Base-by-base conservation (phyloP, 1,284 basidiomycete genomes). In the Apiotrichum porosum region DNA sequence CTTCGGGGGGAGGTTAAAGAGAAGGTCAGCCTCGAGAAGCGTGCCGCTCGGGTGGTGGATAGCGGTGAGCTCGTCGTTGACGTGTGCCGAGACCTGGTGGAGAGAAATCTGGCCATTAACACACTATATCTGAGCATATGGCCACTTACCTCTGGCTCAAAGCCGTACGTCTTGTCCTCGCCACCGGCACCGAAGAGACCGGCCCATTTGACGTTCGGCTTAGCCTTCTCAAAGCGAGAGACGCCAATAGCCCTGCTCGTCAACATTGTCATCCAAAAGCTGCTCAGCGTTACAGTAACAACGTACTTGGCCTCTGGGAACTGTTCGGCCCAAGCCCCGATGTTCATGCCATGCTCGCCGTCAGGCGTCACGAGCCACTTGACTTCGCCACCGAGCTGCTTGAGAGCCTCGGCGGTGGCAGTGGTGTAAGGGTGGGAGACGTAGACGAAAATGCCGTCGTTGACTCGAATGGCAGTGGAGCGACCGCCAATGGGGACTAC, bases 11-110 rank as follows among this genome's bases (percentile, higher is more conserved):
- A 97, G 76, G 73, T 97, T 97, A 77, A 94, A 84, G 5, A 97
- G 69, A 37, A 97, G 76, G 68, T 98, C 94, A 1, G 88, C 94
- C 66, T 87, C 78, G 48, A 97, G 80, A 45, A 97, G 75, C 0
- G 86, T 84, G 66, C 83, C 87, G 14, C 83, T 85, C 0, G 82
- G 79, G 14, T 77, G 74, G 66, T 97, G 94, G 54, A 87, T 80
- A 69, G 93, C 95, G 0, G 88, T 88, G 15, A 95, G 81, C 55
- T 97, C 94, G 66, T 89, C 83, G 69, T 91, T 93, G 58, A 76
- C 76, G 70, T 86, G 84, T 0, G 88, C 86, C 13, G 86, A 79
- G 63, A 94, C 91, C 67, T 85, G 88, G 63, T 88, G 62, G 0
- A 61, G 51, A 15, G 64, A 56, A 55, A 74, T 69, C 65, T 72